Evolutionary conservation across 306 rosid genomes (phyloP), one percentile per base, ranked within the genome.

Genomic region (Rubus idaeus): DNA sequence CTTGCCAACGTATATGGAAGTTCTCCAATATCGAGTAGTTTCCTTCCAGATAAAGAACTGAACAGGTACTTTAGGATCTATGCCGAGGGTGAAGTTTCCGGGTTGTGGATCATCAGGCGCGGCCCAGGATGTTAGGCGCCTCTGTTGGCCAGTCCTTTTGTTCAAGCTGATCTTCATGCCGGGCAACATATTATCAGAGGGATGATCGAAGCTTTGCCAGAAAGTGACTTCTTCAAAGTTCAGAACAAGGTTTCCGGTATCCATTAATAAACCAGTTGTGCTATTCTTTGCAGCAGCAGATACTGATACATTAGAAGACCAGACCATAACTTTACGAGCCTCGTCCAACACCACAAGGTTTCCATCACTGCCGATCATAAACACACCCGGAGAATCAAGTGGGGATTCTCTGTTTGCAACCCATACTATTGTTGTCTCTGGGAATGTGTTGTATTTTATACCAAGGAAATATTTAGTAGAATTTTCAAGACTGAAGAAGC

Each of bases 351-450:
- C 46, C 2, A 20, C 66, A 30, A 81, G 81, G 53, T 81, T 81
- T 13, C 83, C 79, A 4, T 75, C 68, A 0, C 14, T 17, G 70
- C 40, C 3, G 47, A 81, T 14, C 17, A 62, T 62, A 13, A 76
- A 72, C 20, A 77, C 50, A n/a, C 81, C 81, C 0, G 81, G 47
- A 5, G 49, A 23, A 68, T 84, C 86, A 5, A 88, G 67, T 0
- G 90, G 90, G 35, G 0, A 53, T 65, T 86, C 79, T 78, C 90
- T 88, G 70, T 89, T 91, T 7, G 94, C 94, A 47, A 91, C 84
- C 97, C 97, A 91, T 18, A 89, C 87, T 40, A 66, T 3, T 1
- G 50, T 16, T 39, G 12, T 66, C 1, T 17, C 10, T 40, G 70
- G 70, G 30, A 18, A 40, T 7, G 13, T 66, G 51, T 66, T 40